Percentiles rank a stretch among this genome's conserved stretches.
These are phyloP conservation scores for Spathaspora sp. DNA, from an alignment of 1,139 yeast species.

Conservation along the genomic window DNA sequence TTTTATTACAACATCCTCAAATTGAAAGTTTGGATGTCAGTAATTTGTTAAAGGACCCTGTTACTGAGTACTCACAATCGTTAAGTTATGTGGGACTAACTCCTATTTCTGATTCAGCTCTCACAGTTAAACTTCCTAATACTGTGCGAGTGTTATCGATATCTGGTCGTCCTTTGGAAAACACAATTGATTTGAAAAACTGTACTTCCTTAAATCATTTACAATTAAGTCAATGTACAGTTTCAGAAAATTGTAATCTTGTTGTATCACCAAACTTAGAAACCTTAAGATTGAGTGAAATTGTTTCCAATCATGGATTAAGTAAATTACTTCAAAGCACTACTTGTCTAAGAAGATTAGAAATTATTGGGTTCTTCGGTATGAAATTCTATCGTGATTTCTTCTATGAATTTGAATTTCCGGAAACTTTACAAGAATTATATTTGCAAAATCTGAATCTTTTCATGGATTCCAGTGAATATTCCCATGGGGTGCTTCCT, in stretches of 20 bases:
- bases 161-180: neutral
- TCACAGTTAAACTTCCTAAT: neutral
- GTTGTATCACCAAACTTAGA: neutral
- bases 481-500: neutral
- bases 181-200: neutral
- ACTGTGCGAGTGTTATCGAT: neutral
- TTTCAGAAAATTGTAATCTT: neutral
- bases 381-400: conserved; percentile 3
- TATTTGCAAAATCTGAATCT: conserved; percentile 4
- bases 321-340: neutral
- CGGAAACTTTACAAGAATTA: conserved; percentile 3
- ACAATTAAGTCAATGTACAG: neutral
- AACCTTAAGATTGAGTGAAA: neutral
- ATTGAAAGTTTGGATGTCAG: conserved; percentile 1
- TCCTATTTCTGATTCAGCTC: neutral
- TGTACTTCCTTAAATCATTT: neutral
- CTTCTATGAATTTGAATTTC: conserved; percentile 3
- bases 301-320: neutral
- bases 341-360: neutral
- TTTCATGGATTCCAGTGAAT: neutral
- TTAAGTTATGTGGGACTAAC: conserved; percentile 1
- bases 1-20: neutral
- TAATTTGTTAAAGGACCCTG: neutral
- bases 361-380: conserved; percentile 2
- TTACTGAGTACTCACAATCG: neutral